Conservation (phyloP, 1,284 basidiomycete genomes). For the Spongiforma sp. region DNA sequence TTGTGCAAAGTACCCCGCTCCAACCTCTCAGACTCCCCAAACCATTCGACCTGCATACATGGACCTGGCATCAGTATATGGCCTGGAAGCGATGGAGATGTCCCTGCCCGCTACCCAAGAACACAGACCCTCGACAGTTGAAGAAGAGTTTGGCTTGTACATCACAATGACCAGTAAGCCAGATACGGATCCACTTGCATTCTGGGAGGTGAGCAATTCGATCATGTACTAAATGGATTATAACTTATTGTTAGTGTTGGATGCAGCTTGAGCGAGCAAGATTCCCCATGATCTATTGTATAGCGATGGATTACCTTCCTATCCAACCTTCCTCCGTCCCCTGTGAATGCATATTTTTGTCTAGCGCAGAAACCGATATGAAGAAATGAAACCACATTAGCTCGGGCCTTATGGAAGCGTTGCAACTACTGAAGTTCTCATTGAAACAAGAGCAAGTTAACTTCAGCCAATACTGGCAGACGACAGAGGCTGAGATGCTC, state of each 20-base stretch:
- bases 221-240: not conserved
- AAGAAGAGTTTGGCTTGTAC: too few species aligned
- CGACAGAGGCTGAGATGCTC: not conserved
- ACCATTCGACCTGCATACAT: too few species aligned
- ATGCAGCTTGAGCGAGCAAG: not conserved
- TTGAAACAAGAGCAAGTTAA: not conserved
- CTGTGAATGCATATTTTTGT: too few species aligned
- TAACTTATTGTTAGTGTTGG: not conserved
- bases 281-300: not conserved
- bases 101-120: too few species aligned
- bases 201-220: not conserved
- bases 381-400: not conserved
- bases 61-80: too few species aligned
- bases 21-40: too few species aligned
- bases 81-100: too few species aligned
- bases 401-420: not conserved
- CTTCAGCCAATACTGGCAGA: not conserved
- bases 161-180: not conserved
- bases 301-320: not conserved
- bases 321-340: too few species aligned
- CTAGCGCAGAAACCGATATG: too few species aligned
- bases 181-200: not conserved
- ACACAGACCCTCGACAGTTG: not conserved
- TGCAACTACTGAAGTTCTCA: too few species aligned
- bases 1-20: too few species aligned